Evolutionary conservation across 352 stramenopile species (phyloP).

Genomic region (Phytophthora melonis): DNA sequence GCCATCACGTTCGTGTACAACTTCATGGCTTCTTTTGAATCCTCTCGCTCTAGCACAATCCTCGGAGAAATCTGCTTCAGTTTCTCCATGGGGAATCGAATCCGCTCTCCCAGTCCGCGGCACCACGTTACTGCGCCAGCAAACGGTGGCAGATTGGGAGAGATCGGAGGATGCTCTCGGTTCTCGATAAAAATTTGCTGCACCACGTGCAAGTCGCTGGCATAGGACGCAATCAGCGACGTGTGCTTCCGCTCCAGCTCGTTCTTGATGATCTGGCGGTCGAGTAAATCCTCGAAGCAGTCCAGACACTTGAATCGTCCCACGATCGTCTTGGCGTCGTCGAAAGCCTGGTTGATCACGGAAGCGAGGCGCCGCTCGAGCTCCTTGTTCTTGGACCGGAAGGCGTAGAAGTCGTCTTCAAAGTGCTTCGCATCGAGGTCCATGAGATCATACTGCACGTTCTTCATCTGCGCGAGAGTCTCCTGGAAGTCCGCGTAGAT

Average conservation of each 20-base stretch:
- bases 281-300: slow-evolving; percentile 90
- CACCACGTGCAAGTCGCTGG: slow-evolving; percentile 82
- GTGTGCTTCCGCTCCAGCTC: slow-evolving; percentile 91
- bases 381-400: slow-evolving; percentile 90
- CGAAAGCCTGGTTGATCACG: slow-evolving; percentile 93
- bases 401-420: slow-evolving; percentile 93
- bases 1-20: slow-evolving; percentile 91
- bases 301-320: slow-evolving; percentile 93
- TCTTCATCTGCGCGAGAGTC: slow-evolving; percentile 78
- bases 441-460: slow-evolving; percentile 90
- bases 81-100: slow-evolving; percentile 92
- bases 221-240: slow-evolving; percentile 80
- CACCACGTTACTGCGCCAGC: slow-evolving; percentile 93
- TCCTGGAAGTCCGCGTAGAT: slow-evolving; percentile 91
- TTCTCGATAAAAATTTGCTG: slow-evolving; percentile 93
- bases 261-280: slow-evolving; percentile 88
- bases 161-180: slow-evolving; percentile 86
- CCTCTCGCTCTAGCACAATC: slow-evolving; percentile 88
- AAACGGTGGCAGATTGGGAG: slow-evolving; percentile 91
- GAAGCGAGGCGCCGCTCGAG: slow-evolving; percentile 87
- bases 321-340: slow-evolving; percentile 91
- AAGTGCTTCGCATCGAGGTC: slow-evolving; percentile 92
- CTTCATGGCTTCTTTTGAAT: slow-evolving; percentile 92
- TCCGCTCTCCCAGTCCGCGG: slow-evolving; percentile 83
- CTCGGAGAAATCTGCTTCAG: slow-evolving; percentile 80